Evolutionary conservation across 164 flowering plant species (phyloP), one percentile per base, ranked within the genome.

Genomic region (Hamamelis virginiana): DNA sequence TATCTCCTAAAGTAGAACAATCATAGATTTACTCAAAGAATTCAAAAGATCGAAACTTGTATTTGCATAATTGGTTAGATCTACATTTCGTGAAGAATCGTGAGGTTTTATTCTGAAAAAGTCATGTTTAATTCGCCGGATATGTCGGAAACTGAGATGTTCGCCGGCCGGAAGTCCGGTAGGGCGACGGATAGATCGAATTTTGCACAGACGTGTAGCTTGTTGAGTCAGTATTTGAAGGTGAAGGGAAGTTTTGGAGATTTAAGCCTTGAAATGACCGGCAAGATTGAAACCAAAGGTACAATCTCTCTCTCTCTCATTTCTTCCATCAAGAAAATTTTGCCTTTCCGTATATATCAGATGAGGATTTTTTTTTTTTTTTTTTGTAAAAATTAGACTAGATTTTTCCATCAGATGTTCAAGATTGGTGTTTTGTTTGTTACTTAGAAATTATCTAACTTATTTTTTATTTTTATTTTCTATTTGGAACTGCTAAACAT

Each of bases 171-270:
- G 41, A 74, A 59, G 21, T 23, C 68, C 19, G 79, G 72, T 1
- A 82, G 70, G 74, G 69, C 72, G 5, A 66, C 75, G 59, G 86
- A 83, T 68, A 83, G 58, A 46, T 69, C 83, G 41, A 77, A 50
- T 56, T 80, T 84, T 41, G 64, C 72, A 1, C 80, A 72, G 59
- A 81, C 78, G 0, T 83, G 86, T 55, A 78, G 68, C 33, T 72
- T 78, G 10, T 57, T 84, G 71, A 84, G 87, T 64, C 82, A 66
- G 51, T 84, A 58, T 67, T 19, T 84, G 64, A 80, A 80, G 69
- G 80, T 73, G 64, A 82, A 67, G 26, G 73, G 84, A 4, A 73
- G 59, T 21, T 48, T 75, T 19, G 70, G 75, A 15, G 80, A 77
- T 69, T 48, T 81, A 4, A 59, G 67, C 43, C 28, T 46, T 45